Evolutionary conservation across 768 basidiomycete genomes (phyloP), one percentile per base, ranked within the genome.

Genomic region (Mycena haematopus): DNA sequence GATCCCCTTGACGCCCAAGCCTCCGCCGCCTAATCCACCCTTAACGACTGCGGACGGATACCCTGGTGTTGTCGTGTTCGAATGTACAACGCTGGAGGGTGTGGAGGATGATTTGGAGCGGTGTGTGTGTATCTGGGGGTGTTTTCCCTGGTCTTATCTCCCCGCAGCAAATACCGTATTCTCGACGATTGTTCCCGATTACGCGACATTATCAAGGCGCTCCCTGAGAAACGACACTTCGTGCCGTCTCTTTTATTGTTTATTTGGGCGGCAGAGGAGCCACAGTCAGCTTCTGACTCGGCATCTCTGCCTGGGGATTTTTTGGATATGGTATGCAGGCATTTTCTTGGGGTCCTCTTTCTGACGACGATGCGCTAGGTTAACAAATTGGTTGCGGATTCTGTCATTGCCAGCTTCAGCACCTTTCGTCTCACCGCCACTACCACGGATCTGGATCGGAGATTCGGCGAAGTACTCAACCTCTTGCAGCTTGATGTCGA

Each of bases 11-110:
- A 68, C 56, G 8, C 21, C 57, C 6, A 63, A 53, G 19, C 38
- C 52, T 50, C 35, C 56, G 7, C 25, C 56, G 6, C 31, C 2
- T 5, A 35, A 15, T 19, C 22, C 40, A 27, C 19, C 35, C 40
- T 1, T 50, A 7, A 6, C 54, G 1, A 6, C 54, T 1, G 22
- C 70, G 27, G 63, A 66, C 7, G 77, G 79, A 21, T 85, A 79
- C 38, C 91, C 91, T 21, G 91, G 90, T 0, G 62, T 92, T 24
- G 81, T 92, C 60, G 74, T 92, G n/a, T 90, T 93, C 58, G 91
- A 93, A 70, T 85, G 87, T 51, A 89, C 88, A 1, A 87, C 91
- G 0, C 58, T 89, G 46, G 84, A 83, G 47, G 85, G 80, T n/a
- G 74, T 86, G 1, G 66, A 77, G 25, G 90, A 92, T 70, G 84